Evolutionary conservation across 2,329 filamentous ascomycete genomes (phyloP).

Genomic region (Ophiocordyceps sinensis): DNA sequence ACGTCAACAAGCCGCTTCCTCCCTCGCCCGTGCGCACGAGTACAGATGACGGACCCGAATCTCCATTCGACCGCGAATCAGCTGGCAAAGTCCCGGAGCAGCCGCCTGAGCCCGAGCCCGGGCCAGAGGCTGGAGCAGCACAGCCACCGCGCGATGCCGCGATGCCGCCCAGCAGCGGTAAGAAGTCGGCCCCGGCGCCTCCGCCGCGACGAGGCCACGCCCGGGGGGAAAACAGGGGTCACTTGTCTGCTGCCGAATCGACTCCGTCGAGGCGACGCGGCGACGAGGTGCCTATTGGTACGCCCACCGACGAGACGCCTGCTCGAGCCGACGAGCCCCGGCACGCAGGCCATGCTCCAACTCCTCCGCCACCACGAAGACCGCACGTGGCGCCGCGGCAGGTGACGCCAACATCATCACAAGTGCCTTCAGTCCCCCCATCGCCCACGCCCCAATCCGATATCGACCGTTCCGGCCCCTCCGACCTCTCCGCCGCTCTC

Average conservation of each 20-base stretch:
- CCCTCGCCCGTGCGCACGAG: constrained; percentile 32
- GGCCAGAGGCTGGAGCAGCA: background rate
- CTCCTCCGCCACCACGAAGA: constrained; percentile 41
- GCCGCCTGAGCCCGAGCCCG: background rate
- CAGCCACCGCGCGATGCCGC: background rate
- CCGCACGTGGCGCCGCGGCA: constrained; percentile 24
- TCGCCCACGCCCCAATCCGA: constrained; percentile 6
- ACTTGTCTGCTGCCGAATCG: constrained; percentile 3
- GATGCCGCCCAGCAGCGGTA: constrained; percentile 12
- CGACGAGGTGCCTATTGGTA: constrained; percentile 27
- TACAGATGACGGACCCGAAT: constrained; percentile 32
- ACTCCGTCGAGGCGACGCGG: constrained; percentile 3
- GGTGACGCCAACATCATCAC: constrained; percentile 8
- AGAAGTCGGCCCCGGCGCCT: constrained; percentile 33
- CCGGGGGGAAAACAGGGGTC: constrained; percentile 28
- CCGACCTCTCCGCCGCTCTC: background rate
- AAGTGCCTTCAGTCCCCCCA: constrained; percentile 5
- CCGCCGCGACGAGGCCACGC: constrained; percentile 34
- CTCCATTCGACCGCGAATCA: constrained; percentile 38
- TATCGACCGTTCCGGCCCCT: constrained; percentile 1
- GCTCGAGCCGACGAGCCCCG: constrained; percentile 32
- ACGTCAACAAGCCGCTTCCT: constrained; percentile 41
- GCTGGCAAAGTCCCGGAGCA: constrained; percentile 35
- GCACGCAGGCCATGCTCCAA: constrained; percentile 26
- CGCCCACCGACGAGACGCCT: constrained; percentile 34